Evolutionary conservation across 352 stramenopile genomes (phyloP).

Genomic region (Globisporangium recalcitrans): DNA sequence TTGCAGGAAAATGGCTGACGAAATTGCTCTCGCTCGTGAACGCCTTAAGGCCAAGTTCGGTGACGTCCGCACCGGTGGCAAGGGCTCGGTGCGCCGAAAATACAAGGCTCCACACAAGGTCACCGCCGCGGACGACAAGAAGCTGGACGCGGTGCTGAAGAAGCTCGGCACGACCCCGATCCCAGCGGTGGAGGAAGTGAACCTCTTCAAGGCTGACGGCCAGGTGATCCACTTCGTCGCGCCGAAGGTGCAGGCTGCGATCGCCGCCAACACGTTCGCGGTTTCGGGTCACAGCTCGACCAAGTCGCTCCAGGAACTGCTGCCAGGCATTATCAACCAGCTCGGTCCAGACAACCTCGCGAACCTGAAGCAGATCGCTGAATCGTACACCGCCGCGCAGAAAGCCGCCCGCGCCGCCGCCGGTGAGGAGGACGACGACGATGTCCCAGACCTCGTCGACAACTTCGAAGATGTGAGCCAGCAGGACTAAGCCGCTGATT

Average conservation of each 20-base stretch:
- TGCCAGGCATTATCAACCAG: conserved; percentile 98
- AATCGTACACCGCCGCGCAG: conserved; percentile 79
- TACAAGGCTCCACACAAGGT: conserved; percentile 93
- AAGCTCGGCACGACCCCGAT: conserved; percentile 98
- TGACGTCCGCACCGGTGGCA: conserved; percentile 92
- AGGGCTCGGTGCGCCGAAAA: conserved; percentile 95
- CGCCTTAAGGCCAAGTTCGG: conserved; percentile 83
- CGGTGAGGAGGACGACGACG: conserved; percentile 91
- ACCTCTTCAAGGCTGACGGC: conserved; percentile 99
- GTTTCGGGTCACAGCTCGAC: conserved; percentile 93
- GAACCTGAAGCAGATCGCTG: conserved; percentile 93
- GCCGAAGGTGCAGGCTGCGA: conserved; percentile 97
- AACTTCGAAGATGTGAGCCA: conserved; percentile 98
- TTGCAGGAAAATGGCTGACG: conserved; percentile 71
- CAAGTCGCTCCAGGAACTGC: conserved; percentile 96
- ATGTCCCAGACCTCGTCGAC: conserved; percentile 97
- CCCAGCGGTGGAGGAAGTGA: conserved; percentile 98
- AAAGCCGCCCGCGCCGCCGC: conserved; percentile 73
- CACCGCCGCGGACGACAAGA: conserved; percentile 95
- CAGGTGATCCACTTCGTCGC: conserved; percentile 98
- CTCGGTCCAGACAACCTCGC: conserved; percentile 96
- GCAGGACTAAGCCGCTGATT: conserved; percentile 60
- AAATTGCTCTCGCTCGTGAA: conserved; percentile 87
- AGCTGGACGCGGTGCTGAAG: conserved; percentile 96
- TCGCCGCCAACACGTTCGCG: conserved; percentile 98